A percentile compares a stretch with the other conserved stretches of the same genome.
Conservation (phyloP, 2,329 filamentous ascomycete species). For the Aureobasidium sp. region DNA sequence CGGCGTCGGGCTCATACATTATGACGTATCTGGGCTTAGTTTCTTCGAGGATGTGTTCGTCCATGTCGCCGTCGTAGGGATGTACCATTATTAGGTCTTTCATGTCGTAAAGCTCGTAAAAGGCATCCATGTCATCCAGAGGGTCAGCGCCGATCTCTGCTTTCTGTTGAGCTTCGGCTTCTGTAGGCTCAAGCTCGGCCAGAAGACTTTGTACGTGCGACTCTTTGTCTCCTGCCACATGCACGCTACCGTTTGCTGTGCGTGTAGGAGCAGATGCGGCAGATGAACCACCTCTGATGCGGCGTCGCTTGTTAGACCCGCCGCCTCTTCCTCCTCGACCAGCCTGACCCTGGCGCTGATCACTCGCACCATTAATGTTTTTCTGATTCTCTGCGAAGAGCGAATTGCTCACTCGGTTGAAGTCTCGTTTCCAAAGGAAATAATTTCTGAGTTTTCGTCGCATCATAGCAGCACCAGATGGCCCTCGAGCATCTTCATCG, state of each 20-base stretch:
- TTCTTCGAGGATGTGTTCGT: conserved; percentile 94
- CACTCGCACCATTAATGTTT: conserved; percentile 60
- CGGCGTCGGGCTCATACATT: conserved; percentile 95
- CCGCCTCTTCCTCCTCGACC: conserved; percentile 57
- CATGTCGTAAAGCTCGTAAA: conserved; percentile 87
- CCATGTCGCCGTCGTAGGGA: conserved; percentile 90
- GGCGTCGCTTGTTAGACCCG: conserved; percentile 70
- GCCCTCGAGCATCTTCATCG: conserved; percentile 37
- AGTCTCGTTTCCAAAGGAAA: conserved; percentile 82
- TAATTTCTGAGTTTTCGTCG: conserved; percentile 79
- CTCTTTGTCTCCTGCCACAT: conserved; percentile 74
- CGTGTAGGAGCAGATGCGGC: conserved; percentile 53
- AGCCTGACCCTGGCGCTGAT: conserved; percentile 40
- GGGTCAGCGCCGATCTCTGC: conserved; percentile 70
- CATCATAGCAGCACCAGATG: conserved; percentile 81
- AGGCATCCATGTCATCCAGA: conserved; percentile 84
- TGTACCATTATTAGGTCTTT: conserved; percentile 82
- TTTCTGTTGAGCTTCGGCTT: conserved; percentile 63
- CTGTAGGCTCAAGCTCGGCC: conserved; percentile 74
- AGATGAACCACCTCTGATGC: conserved; percentile 71
- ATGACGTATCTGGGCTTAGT: conserved; percentile 88
- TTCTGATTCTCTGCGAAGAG: conserved; percentile 76
- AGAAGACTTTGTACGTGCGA: conserved; percentile 75
- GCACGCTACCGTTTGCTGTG: conserved; percentile 65
- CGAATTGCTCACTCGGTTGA: conserved; percentile 73